phyloP scores from a whole-genome alignment of 352 stramenopile species.

The Pythium diclinum region DNA sequence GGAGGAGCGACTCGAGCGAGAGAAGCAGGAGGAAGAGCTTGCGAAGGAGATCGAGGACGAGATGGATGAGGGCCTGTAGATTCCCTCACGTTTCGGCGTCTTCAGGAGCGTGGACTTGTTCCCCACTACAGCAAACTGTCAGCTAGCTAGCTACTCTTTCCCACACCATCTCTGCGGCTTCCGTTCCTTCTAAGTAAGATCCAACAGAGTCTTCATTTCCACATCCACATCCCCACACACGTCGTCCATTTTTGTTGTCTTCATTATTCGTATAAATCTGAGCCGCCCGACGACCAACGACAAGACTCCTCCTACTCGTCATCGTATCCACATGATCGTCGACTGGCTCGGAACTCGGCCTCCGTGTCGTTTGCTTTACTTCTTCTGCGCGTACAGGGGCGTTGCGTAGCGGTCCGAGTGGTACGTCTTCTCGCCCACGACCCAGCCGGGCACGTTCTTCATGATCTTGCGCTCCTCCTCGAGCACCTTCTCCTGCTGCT shows the following conservation, averaged over 20 bases:
- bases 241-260: slow-evolving; percentile 4
- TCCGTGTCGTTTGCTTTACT: slow-evolving; percentile 54
- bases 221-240: slow-evolving; percentile 1
- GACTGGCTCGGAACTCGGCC: background rate
- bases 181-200: background rate
- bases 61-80: slow-evolving; percentile 90
- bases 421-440: slow-evolving; percentile 86
- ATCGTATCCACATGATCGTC: background rate
- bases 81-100: background rate
- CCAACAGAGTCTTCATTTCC: slow-evolving; percentile 23
- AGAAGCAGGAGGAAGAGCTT: slow-evolving; percentile 93
- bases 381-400: slow-evolving; percentile 78
- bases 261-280: slow-evolving; percentile 25
- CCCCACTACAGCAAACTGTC: background rate
- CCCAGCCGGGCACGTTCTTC: slow-evolving; percentile 93
- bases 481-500: slow-evolving; percentile 86
- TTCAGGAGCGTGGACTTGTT: background rate
- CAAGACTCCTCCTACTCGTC: slow-evolving; percentile 5
- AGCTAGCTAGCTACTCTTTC: too few relatives aligned
- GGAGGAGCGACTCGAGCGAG: slow-evolving; percentile 88
- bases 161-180: background rate
- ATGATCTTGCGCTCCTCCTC: slow-evolving; percentile 93
- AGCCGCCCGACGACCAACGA: background rate
- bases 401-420: slow-evolving; percentile 82
- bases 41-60: slow-evolving; percentile 97